A percentile compares a stretch with the other conserved stretches of the same genome.
These are phyloP conservation scores for Fusarium sp. DNA, from an alignment of 2,329 filamentous ascomycete genomes.

Conservation along the genomic window DNA sequence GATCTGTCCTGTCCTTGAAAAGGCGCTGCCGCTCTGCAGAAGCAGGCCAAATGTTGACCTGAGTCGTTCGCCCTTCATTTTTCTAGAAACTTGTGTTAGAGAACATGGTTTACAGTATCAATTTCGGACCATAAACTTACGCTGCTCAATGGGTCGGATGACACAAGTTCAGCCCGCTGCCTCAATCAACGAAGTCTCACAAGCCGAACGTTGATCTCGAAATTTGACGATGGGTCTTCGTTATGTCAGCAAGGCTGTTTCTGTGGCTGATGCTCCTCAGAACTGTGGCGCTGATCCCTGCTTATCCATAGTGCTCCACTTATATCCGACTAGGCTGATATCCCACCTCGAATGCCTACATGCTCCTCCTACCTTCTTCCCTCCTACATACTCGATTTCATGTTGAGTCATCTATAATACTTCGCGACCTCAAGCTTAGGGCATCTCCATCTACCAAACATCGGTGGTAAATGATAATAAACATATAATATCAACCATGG, in stretches of 20 bases:
- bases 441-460: background rate
- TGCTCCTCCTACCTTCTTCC: slow-evolving; percentile 26
- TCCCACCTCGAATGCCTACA: slow-evolving; percentile 19
- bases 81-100: slow-evolving; percentile 23
- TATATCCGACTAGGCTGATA: slow-evolving; percentile 38
- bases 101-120: background rate
- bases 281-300: slow-evolving; percentile 23
- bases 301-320: slow-evolving; percentile 8
- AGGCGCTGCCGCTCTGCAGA: slow-evolving; percentile 43
- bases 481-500: slow-evolving; percentile 16
- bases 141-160: slow-evolving; percentile 34
- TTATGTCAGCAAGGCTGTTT: slow-evolving; percentile 48
- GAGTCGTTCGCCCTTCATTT: slow-evolving; percentile 47
- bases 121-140: slow-evolving; percentile 11
- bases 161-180: slow-evolving; percentile 29
- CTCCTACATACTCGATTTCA: slow-evolving; percentile 23
- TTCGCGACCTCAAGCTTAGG: background rate
- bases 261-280: background rate
- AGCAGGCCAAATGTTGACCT: slow-evolving; percentile 46
- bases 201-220: slow-evolving; percentile 36
- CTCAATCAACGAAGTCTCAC: slow-evolving; percentile 30
- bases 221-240: slow-evolving; percentile 39
- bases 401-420: slow-evolving; percentile 1
- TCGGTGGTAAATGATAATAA: background rate
- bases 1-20: slow-evolving; percentile 47